These are phyloP conservation scores for Lasiosphaeriaceae sp. DNA, from an alignment of 495 filamentous ascomycete species.

Conservation along the genomic window DNA sequence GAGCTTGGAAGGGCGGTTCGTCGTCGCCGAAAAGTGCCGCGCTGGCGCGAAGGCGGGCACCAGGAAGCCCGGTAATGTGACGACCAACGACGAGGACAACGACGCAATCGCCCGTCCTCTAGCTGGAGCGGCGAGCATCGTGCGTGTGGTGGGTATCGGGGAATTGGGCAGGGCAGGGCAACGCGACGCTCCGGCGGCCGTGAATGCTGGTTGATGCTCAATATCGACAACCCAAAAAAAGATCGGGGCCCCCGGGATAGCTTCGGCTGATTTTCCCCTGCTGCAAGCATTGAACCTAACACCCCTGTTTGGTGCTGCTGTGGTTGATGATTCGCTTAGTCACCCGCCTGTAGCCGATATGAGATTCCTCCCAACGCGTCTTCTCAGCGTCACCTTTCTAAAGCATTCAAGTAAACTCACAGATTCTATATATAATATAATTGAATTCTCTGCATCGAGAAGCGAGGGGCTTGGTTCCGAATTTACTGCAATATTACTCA, in stretches of 20 bases:
- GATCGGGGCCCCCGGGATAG: constrained; percentile 3
- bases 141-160: constrained; percentile 8
- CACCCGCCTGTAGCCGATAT: not conserved
- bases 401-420: too few species aligned
- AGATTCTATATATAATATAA: too few species aligned
- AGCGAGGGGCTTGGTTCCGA: too few species aligned
- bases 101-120: constrained; percentile 35
- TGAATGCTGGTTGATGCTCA: not conserved
- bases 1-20: constrained; percentile 68
- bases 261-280: not conserved
- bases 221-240: not conserved
- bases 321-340: not conserved
- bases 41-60: constrained; percentile 61
- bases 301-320: not conserved
- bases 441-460: too few species aligned
- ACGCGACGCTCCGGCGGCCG: constrained; percentile 8
- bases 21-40: constrained; percentile 69
- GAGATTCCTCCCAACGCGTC: too few species aligned
- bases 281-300: not conserved
- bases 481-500: too few species aligned
- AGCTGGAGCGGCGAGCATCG: constrained; percentile 50
- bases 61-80: constrained; percentile 64
- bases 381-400: too few species aligned
- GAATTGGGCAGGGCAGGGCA: constrained; percentile 8
- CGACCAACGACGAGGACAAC: constrained; percentile 25